Conservation (phyloP, 1,139 yeast species). For the Candida sanyaensis region DNA sequence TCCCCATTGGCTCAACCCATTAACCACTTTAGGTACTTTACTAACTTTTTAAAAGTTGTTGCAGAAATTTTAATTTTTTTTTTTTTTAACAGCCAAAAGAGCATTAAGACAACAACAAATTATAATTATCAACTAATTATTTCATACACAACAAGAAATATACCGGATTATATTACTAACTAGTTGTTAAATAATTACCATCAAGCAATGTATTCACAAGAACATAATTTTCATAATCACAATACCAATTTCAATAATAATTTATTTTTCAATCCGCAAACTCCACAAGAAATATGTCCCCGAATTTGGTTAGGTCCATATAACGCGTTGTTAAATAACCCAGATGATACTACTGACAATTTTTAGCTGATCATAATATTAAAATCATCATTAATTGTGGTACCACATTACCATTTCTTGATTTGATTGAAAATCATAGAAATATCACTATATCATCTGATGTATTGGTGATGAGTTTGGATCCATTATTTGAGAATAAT, state of each 20-base stretch:
- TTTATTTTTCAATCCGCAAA: conserved; percentile 16
- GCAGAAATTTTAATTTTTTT: background rate
- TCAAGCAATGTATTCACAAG: conserved; percentile 3
- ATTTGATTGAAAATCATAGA: conserved; percentile 22
- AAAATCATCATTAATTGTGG: conserved; percentile 46
- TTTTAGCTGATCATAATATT: conserved; percentile 27
- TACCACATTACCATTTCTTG: conserved; percentile 33
- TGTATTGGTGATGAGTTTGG: conserved; percentile 40
- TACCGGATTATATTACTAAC: too few relatives aligned
- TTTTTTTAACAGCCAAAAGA: conserved; percentile 5
- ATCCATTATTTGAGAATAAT: conserved; percentile 32
- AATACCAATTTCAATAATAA: conserved; percentile 10
- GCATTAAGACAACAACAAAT: background rate
- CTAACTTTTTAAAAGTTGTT: background rate
- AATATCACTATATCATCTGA: conserved; percentile 35
- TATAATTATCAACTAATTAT: conserved; percentile 3
- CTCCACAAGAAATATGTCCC: conserved; percentile 31
- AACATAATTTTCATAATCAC: conserved; percentile 9
- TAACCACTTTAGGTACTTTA: background rate
- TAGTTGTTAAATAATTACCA: too few relatives aligned
- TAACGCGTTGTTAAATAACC: conserved; percentile 15
- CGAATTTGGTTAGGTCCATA: conserved; percentile 34
- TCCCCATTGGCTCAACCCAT: conserved; percentile 5
- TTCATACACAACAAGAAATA: background rate
- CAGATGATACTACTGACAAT: conserved; percentile 8